Evolutionary conservation across 805 yeast species (phyloP).

Genomic region (Nakazawaea holstii): DNA sequence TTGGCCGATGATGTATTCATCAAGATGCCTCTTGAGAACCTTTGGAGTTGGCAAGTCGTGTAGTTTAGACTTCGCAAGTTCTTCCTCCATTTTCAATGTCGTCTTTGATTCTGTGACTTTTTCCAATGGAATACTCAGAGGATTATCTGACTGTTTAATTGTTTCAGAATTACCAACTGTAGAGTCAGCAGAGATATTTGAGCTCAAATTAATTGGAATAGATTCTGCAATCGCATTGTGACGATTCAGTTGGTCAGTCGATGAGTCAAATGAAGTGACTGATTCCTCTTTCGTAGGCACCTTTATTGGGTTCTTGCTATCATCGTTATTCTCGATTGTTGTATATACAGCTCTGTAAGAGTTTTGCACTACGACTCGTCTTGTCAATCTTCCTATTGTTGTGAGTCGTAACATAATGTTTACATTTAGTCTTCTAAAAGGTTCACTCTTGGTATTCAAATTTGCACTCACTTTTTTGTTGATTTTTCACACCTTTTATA

Average conservation of each 20-base stretch:
- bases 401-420: not conserved
- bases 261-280: not conserved
- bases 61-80: conserved; percentile 7
- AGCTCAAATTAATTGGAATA: too few relatives aligned
- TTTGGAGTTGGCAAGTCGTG: conserved; percentile 40
- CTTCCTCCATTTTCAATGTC: conserved; percentile 3
- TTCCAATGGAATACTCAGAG: not conserved
- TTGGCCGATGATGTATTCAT: conserved; percentile 52
- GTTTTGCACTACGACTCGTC: not conserved
- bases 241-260: not conserved
- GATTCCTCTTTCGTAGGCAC: conserved; percentile 8
- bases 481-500: not conserved
- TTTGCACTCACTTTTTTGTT: not conserved
- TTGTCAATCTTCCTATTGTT: not conserved
- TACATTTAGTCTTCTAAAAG: too few relatives aligned
- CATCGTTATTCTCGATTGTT: conserved; percentile 12
- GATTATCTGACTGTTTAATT: too few relatives aligned
- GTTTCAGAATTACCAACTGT: too few relatives aligned
- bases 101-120: not conserved
- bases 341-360: conserved; percentile 5
- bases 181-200: too few relatives aligned
- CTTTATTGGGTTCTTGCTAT: conserved; percentile 10
- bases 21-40: conserved; percentile 37
- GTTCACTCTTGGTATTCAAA: too few relatives aligned
- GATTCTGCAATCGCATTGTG: too few relatives aligned